Evolutionary conservation across 306 rosid genomes (phyloP).

Genomic region (Canavalia ensiformis): DNA sequence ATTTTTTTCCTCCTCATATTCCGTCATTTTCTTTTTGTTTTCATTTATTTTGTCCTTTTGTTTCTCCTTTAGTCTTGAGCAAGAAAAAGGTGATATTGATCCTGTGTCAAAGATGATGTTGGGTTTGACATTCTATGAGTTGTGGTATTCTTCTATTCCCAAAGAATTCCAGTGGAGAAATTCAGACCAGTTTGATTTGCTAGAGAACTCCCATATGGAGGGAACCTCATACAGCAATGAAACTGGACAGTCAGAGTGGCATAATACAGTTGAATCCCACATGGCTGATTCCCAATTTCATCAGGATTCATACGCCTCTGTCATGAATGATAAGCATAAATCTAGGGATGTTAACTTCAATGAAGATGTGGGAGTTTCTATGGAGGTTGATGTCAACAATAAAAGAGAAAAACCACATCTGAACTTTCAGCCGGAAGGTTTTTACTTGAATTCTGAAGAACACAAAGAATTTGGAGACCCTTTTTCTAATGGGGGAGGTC

Average conservation of each 20-base stretch:
- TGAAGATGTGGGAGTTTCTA: conserved; percentile 37
- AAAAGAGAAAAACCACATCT: conserved; percentile 50
- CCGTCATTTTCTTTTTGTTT: neutral
- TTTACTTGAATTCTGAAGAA: conserved; percentile 63
- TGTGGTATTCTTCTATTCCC: conserved; percentile 77
- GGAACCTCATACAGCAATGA: conserved; percentile 48
- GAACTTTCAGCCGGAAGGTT: conserved; percentile 57
- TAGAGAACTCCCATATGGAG: conserved; percentile 48
- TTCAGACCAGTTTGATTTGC: conserved; percentile 55
- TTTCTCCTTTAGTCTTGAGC: conserved; percentile 65
- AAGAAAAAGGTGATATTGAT: conserved; percentile 58
- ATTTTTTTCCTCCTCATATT: conserved; percentile 12
- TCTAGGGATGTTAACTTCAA: conserved; percentile 41
- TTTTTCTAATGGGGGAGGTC: conserved; percentile 39
- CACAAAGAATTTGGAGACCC: conserved; percentile 52
- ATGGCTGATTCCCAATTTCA: conserved; percentile 54
- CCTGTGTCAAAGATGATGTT: conserved; percentile 67
- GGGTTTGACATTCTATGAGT: conserved; percentile 72
- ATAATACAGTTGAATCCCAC: conserved; percentile 54
- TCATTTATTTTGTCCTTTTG: conserved; percentile 22
- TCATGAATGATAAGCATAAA: conserved; percentile 58
- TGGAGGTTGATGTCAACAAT: conserved; percentile 50
- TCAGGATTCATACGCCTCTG: conserved; percentile 67
- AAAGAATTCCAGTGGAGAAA: conserved; percentile 68
- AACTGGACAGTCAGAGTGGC: conserved; percentile 52